Evolutionary conservation across 2,329 filamentous ascomycete species (phyloP).

Genomic region (Penicillium polonicum): DNA sequence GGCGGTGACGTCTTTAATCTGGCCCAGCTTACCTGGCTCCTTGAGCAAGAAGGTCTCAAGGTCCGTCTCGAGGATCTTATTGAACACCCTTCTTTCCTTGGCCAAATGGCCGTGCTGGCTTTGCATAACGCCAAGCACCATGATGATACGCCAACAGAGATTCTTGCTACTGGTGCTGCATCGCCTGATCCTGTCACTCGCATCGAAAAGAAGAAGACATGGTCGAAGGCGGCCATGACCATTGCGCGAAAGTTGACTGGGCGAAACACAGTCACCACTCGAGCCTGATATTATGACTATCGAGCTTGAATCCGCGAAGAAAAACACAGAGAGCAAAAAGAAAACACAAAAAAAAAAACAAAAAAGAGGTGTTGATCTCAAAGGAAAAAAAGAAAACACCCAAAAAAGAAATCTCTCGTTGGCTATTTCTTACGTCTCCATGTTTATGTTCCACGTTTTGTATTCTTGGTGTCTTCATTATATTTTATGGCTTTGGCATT

Average conservation of each 20-base stretch:
- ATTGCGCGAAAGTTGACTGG: constrained; percentile 31
- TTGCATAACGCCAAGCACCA: constrained; percentile 29
- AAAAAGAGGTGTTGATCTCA: too few species aligned
- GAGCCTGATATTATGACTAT: constrained; percentile 14
- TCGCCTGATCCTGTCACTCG: constrained; percentile 9
- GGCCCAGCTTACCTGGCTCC: constrained; percentile 42
- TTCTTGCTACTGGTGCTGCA: constrained; percentile 14
- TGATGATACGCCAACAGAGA: constrained; percentile 13
- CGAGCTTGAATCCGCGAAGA: not conserved
- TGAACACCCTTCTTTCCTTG: constrained; percentile 42
- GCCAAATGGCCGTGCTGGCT: constrained; percentile 40
- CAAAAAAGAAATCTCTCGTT: not conserved
- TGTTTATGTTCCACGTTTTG: not conserved
- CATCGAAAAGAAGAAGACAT: constrained; percentile 26
- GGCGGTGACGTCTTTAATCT: constrained; percentile 45
- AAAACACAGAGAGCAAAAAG: not conserved
- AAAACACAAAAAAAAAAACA: not conserved
- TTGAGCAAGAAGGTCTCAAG: constrained; percentile 42
- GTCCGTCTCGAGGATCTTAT: constrained; percentile 43
- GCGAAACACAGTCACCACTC: constrained; percentile 21
- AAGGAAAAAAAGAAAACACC: not conserved
- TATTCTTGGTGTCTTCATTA: constrained; percentile 1
- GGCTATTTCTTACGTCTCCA: not conserved
- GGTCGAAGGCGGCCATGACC: constrained; percentile 31
- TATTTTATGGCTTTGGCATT: not conserved